These are phyloP conservation scores for Nematocida sp. DNA, from an alignment of 371 early-diverging fungal species.

Conservation along the genomic window DNA sequence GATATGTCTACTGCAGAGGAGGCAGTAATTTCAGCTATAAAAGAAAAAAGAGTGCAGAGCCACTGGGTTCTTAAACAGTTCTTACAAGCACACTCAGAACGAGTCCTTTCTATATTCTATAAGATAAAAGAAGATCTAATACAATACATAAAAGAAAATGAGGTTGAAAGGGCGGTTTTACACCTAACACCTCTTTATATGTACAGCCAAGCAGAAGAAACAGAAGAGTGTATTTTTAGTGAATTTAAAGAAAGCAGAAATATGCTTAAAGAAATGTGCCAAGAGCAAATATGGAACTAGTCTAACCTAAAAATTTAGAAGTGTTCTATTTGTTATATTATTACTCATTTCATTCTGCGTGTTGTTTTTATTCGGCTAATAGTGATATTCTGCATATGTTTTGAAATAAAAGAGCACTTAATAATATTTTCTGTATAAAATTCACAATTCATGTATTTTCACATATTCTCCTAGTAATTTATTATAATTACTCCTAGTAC, in stretches of 20 bases:
- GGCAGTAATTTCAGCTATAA: background rate
- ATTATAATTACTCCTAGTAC: too few relatives aligned
- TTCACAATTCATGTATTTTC: too few relatives aligned
- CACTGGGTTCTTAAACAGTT: conserved; percentile 5
- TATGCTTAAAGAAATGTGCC: conserved; percentile 4
- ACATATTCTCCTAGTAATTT: too few relatives aligned
- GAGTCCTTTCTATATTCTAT: background rate
- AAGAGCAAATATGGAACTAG: conserved; percentile 45
- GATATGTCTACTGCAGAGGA: background rate
- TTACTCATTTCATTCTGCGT: too few relatives aligned
- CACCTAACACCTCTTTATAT: conserved; percentile 45
- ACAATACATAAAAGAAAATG: background rate
- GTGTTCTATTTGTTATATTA: background rate
- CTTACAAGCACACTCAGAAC: background rate
- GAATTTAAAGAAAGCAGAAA: background rate
- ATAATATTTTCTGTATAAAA: too few relatives aligned
- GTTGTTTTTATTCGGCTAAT: too few relatives aligned
- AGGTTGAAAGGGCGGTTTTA: conserved; percentile 1
- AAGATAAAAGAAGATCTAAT: background rate
- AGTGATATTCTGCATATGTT: too few relatives aligned
- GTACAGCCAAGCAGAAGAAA: conserved; percentile 36
- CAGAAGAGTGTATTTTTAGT: conserved; percentile 13
- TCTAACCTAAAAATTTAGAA: background rate
- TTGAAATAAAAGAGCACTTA: too few relatives aligned
- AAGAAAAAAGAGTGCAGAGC: background rate